These are phyloP conservation scores for Mytilinidion resinicola DNA, from an alignment of 495 filamentous ascomycete genomes.

Conservation along the genomic window DNA sequence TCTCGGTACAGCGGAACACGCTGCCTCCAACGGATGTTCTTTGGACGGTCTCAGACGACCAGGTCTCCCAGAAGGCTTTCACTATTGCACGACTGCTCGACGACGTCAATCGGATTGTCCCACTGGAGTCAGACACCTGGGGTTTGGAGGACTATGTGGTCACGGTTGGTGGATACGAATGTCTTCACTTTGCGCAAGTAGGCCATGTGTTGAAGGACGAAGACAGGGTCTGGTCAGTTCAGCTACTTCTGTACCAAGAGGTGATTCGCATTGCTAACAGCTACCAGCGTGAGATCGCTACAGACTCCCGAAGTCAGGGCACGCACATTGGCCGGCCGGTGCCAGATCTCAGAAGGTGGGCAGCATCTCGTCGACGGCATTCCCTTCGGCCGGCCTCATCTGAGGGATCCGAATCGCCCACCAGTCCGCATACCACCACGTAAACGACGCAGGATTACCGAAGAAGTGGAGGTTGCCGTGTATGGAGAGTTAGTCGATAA, in stretches of 20 bases:
- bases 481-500: slow-evolving; percentile 40
- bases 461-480: slow-evolving; percentile 22
- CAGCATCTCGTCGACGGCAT: slow-evolving; percentile 84
- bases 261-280: slow-evolving; percentile 9
- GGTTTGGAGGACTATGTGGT: slow-evolving; percentile 91
- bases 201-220: slow-evolving; percentile 67
- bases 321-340: slow-evolving; percentile 68
- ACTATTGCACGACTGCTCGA: slow-evolving; percentile 80
- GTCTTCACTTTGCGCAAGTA: slow-evolving; percentile 77
- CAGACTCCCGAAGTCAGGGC: slow-evolving; percentile 66
- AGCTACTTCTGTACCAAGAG: background rate
- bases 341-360: slow-evolving; percentile 76
- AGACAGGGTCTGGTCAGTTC: slow-evolving; percentile 72
- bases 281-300: slow-evolving; percentile 69
- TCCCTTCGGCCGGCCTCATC: slow-evolving; percentile 71
- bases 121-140: slow-evolving; percentile 77
- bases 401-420: slow-evolving; percentile 59
- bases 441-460: slow-evolving; percentile 56
- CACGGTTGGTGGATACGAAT: slow-evolving; percentile 77
- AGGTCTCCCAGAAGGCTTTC: slow-evolving; percentile 27
- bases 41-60: slow-evolving; percentile 53
- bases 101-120: slow-evolving; percentile 73
- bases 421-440: slow-evolving; percentile 65
- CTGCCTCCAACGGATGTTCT: slow-evolving; percentile 70
- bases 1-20: slow-evolving; percentile 73